Evolutionary conservation across 805 yeast genomes (phyloP).

Genomic region (Suhomyces canberraensis): DNA sequence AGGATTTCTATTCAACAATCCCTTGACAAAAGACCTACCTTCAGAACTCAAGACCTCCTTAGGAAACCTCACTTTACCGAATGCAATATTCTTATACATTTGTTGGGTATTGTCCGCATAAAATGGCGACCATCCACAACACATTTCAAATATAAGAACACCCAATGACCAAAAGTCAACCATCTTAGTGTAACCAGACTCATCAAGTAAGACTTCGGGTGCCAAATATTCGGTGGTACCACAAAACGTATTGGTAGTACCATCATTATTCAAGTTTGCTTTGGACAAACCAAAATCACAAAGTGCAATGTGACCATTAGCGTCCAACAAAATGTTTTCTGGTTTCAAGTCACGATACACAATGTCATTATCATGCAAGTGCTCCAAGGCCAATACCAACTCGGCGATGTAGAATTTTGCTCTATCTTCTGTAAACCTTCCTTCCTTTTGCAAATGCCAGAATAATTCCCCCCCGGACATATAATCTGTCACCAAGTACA

Average conservation of each 20-base stretch:
- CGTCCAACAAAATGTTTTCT: slow-evolving; percentile 91
- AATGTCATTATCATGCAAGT: slow-evolving; percentile 90
- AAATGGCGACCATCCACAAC: slow-evolving; percentile 99
- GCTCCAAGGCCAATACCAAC: slow-evolving; percentile 87
- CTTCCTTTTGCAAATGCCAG: slow-evolving; percentile 96
- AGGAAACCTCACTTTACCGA: slow-evolving; percentile 96
- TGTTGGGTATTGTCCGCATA: slow-evolving; percentile 97
- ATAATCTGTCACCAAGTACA: slow-evolving; percentile 92
- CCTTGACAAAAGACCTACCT: slow-evolving; percentile 94
- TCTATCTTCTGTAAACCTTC: slow-evolving; percentile 86
- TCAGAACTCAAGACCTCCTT: slow-evolving; percentile 90
- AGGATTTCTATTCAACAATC: slow-evolving; percentile 91
- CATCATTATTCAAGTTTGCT: slow-evolving; percentile 81
- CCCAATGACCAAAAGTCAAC: slow-evolving; percentile 99
- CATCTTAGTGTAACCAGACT: slow-evolving; percentile 96
- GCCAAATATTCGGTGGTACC: slow-evolving; percentile 98
- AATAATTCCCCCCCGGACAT: slow-evolving; percentile 98
- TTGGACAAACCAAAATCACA: slow-evolving; percentile 97
- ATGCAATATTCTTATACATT: slow-evolving; percentile 98
- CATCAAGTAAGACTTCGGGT: slow-evolving; percentile 93
- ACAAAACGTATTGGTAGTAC: slow-evolving; percentile 94
- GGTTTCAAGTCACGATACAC: slow-evolving; percentile 97
- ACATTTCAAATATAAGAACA: slow-evolving; percentile 95
- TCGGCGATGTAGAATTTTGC: slow-evolving; percentile 98
- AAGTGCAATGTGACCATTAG: slow-evolving; percentile 94